Evolutionary conservation across 2,329 filamentous ascomycete species (phyloP).

Genomic region (Hymenoscyphus fraxineus): DNA sequence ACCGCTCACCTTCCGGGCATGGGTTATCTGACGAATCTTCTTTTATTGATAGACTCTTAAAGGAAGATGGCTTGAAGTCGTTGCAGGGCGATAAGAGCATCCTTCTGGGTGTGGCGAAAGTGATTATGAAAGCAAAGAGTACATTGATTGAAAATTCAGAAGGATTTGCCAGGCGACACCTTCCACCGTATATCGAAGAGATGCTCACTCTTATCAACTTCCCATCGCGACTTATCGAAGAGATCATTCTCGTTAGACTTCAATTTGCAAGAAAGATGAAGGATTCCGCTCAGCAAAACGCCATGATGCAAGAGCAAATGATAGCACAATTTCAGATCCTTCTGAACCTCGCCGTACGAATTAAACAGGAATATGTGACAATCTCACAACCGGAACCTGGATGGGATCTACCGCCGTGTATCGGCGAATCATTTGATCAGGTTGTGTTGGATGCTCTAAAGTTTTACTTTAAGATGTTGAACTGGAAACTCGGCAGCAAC

Average conservation of each 20-base stretch:
- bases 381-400: conserved; percentile 85
- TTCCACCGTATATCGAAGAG: conserved; percentile 96
- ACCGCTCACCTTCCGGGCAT: conserved; percentile 63
- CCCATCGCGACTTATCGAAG: conserved; percentile 89
- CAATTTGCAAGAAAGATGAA: conserved; percentile 94
- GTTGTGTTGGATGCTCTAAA: conserved; percentile 90
- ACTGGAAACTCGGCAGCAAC: conserved; percentile 95
- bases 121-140: conserved; percentile 89
- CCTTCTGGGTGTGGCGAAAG: conserved; percentile 74
- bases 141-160: conserved; percentile 84
- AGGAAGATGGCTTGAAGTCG: conserved; percentile 91
- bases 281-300: conserved; percentile 85
- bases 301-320: conserved; percentile 96
- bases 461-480: conserved; percentile 98
- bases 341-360: conserved; percentile 83
- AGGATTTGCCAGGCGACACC: conserved; percentile 80
- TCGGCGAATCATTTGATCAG: conserved; percentile 92
- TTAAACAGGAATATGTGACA: conserved; percentile 82
- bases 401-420: conserved; percentile 93
- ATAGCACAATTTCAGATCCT: conserved; percentile 94
- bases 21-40: conserved; percentile 85
- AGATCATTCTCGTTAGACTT: conserved; percentile 88
- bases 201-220: conserved; percentile 95
- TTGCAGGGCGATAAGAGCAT: conserved; percentile 86
- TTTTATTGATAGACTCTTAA: conserved; percentile 90